Base-by-base conservation (phyloP, 2,329 filamentous ascomycete genomes). In the Dothideomycetidae sp. region DNA sequence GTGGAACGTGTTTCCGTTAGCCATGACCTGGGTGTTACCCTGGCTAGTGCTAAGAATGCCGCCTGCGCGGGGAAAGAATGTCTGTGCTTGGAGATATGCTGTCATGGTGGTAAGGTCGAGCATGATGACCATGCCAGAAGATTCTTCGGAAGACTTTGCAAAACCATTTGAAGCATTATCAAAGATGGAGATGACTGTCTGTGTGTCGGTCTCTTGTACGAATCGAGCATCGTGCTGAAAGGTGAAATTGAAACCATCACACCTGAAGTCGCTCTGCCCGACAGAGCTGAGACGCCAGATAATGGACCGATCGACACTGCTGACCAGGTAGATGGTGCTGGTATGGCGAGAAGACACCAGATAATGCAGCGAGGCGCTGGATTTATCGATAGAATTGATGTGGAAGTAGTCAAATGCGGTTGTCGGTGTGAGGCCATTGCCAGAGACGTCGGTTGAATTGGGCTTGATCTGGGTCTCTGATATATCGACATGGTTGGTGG, bases 321-420 rank as follows among this genome's bases (percentile, higher is more conserved):
- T 63, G 46, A 73, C 59, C 35, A 58, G 60, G 35, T 59, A 58
- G 12, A 72, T 53, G 4, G 62, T 56, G 45, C 59, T 61, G 33
- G 60, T 58, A 46, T 70, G 60, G 2, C 67, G 63, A 2, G 62
- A 60, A 0, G 68, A 73, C 18, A 74, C 57, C 7, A 73, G 47
- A 39, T 68, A 73, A 44, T 71, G 62, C 3, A 66, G 65, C 0
- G 58, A 49, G 0, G 49, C 44, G 31, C 60, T 58, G 7, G 43
- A 42, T 48, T 70, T 69, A 47, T 68, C 66, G 23, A 72, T 51
- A 28, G 66, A 64, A 52, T 72, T 70, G 51, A 73, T 64, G 50
- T 71, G 67, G 50, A 68, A 68, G 48, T 61, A 69, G 46, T 70
- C 67, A 49, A 59, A 69, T 1, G 61, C 59, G 9, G 60, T 58